Evolutionary conservation across 2,329 filamentous ascomycete species (phyloP).

Genomic region (Didymosphaeria variabile): DNA sequence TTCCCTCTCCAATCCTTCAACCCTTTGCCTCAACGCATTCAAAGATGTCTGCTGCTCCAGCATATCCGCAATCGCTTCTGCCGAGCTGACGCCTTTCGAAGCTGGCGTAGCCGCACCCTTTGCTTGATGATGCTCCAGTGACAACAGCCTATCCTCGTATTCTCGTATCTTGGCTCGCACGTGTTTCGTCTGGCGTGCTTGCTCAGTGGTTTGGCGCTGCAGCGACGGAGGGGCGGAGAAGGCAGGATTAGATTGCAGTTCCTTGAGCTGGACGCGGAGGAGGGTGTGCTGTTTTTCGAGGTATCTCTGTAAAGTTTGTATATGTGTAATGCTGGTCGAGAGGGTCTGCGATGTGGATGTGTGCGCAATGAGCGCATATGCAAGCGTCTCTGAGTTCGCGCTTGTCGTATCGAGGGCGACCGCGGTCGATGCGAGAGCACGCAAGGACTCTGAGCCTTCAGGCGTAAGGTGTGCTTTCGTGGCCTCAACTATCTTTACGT

Average conservation of each 20-base stretch:
- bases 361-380: conserved; percentile 46
- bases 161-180: conserved; percentile 73
- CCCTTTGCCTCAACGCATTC: conserved; percentile 65
- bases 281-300: conserved; percentile 43
- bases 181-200: conserved; percentile 75
- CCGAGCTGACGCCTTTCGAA: conserved; percentile 48
- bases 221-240: conserved; percentile 64
- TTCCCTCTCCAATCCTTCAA: conserved; percentile 68
- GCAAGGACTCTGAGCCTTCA: conserved; percentile 42
- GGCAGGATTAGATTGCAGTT: conserved; percentile 41
- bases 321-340: conserved; percentile 41
- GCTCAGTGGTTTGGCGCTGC: conserved; percentile 75
- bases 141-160: conserved; percentile 58
- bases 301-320: conserved; percentile 45
- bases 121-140: conserved; percentile 38
- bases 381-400: conserved; percentile 38
- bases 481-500: conserved; percentile 34
- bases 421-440: conserved; percentile 48
- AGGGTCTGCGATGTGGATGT: conserved; percentile 43
- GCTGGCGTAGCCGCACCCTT: conserved; percentile 29
- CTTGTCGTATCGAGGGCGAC: conserved; percentile 47
- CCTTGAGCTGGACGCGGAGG: conserved; percentile 40
- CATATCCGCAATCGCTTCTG: conserved; percentile 66
- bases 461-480: conserved; percentile 38
- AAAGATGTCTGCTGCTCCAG: conserved; percentile 70